These are phyloP conservation scores for Erodium texanum DNA, from an alignment of 441 rosid genomes.

Conservation along the genomic window DNA sequence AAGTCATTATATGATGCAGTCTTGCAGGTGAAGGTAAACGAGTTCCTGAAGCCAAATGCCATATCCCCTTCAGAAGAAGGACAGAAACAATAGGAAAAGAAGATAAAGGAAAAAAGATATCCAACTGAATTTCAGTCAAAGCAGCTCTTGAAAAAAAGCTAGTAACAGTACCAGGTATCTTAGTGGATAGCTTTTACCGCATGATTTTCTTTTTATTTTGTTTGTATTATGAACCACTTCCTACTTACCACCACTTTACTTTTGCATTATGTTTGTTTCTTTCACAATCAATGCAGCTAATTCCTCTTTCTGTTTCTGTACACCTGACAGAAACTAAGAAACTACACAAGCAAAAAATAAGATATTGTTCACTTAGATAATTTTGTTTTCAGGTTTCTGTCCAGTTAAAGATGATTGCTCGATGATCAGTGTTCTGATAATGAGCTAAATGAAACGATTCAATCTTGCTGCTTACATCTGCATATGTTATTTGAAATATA, in stretches of 20 bases:
- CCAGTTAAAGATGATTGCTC: not conserved
- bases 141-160: conserved; percentile 15
- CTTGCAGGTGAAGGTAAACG: conserved; percentile 1
- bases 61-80: not conserved
- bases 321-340: too few species aligned
- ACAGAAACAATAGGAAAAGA: not conserved
- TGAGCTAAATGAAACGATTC: not conserved
- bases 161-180: conserved; percentile 12
- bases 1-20: not conserved
- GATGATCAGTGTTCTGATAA: not conserved
- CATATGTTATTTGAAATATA: not conserved
- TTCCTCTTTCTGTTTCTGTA: too few species aligned
- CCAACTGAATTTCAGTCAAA: conserved; percentile 13
- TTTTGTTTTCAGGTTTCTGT: conserved; percentile 7
- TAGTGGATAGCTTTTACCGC: conserved; percentile 19
- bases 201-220: conserved; percentile 16
- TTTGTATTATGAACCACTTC: conserved; percentile 15
- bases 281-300: too few species aligned
- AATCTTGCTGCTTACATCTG: not conserved
- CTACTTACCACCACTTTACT: conserved; percentile 18
- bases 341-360: too few species aligned
- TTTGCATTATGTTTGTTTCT: too few species aligned
- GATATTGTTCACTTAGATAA: not conserved
- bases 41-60: not conserved
- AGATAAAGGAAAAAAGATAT: not conserved